Evolutionary conservation across 2,329 filamentous ascomycete genomes (phyloP), one percentile per base, ranked within the genome.

Genomic region (Claviceps sp.): DNA sequence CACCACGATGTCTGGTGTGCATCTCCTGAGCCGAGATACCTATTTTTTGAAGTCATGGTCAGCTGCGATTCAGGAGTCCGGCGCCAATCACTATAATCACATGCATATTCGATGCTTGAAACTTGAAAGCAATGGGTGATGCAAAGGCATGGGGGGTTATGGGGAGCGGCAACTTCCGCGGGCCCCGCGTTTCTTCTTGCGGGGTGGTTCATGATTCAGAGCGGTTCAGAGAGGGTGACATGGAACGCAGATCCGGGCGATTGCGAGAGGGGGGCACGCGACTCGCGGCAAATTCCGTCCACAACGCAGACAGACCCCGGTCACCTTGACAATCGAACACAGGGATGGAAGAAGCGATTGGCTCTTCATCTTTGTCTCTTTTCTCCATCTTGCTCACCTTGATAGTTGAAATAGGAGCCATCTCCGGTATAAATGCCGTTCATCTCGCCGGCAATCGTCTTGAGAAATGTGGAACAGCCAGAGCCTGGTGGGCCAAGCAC

Each of bases 391-490:
- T 14, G 59, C 65, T 63, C 65, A 74, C 82, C 85, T 65, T 93
- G 85, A 62, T 94, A 95, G 69, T 94, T 91, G 63, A 95, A 81
- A 56, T 86, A 81, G 0, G 85, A 83, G 11, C 72, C 70, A 3
- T 84, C 70, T 47, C 88, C 85, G 14, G 93, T 73, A 58, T 77
- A 81, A 59, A 94, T 82, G 50, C 88, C 88, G 58, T 89, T 84
- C 22, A 85, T 87, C 67, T 94, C 87, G 55, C 88, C 88, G 3
- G 87, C 80, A 58, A 94, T 79, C 0, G 87, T 86, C 72, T 94
- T 94, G 53, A 95, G 73, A 56, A 94, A 83, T 2, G 88, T 94
- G 16, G 85, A 88, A 66, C 88, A 95, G 51, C 85, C 85, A n/a
- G 77, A 76, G 42, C 79, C 79, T 2, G 85, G 85, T 52, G 84